Conservation (phyloP, 371 early-diverging fungal species). For the Mortierella polycephala region DNA sequence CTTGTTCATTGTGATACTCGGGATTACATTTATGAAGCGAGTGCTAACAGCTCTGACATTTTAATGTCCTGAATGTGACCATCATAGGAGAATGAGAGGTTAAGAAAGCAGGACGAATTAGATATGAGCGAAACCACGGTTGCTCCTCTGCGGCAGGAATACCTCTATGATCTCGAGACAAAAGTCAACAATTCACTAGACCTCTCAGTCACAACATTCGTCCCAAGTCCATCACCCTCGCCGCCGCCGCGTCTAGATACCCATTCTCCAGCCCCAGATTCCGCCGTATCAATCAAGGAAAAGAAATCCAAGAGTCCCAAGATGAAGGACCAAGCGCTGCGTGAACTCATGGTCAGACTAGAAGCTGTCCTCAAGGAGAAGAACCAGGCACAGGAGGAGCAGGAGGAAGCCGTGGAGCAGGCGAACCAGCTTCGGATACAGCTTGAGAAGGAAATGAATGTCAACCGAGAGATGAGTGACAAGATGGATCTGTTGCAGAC, state of each 20-base stretch:
- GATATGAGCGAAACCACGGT: neutral
- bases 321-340: constrained; percentile 37
- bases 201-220: neutral
- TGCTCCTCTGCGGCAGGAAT: neutral
- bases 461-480: constrained; percentile 22
- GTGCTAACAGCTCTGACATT: neutral
- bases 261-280: neutral
- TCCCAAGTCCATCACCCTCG: constrained; percentile 3
- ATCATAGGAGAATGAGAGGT: constrained; percentile 14
- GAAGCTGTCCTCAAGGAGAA: constrained; percentile 38
- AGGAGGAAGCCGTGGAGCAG: constrained; percentile 30
- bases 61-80: neutral
- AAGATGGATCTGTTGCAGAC: constrained; percentile 24
- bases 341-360: constrained; percentile 33
- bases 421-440: constrained; percentile 1
- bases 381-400: constrained; percentile 39
- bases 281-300: neutral
- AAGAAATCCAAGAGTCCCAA: constrained; percentile 13
- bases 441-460: constrained; percentile 19
- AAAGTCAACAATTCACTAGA: constrained; percentile 23
- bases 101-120: constrained; percentile 1
- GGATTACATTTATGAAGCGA: no score
- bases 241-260: constrained; percentile 4
- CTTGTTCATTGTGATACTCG: no score
- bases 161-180: constrained; percentile 11